Base-by-base conservation (phyloP, 2,329 filamentous ascomycete genomes). In the Hymenoscyphus repandus region DNA sequence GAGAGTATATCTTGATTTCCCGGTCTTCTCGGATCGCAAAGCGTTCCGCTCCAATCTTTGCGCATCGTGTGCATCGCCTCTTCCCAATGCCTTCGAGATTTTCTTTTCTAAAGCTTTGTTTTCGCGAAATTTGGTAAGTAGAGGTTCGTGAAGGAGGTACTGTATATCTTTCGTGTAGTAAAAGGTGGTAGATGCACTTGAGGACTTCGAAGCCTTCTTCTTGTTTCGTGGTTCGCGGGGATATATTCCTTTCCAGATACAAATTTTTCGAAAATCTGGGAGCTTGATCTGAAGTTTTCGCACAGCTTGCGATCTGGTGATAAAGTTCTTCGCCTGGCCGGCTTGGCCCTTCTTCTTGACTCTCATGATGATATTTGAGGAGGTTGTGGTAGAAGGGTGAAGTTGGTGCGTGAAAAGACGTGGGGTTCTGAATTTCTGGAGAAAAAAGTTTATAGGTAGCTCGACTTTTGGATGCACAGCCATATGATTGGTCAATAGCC, bases 211-310 rank as follows among this genome's bases (percentile, higher is more conserved):
- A 38, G 88, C 93, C 80, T 96, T 96, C 77, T 95, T 96, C 77
- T 90, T 92, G 76, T 87, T 96, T 67, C 93, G 83, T 58, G 93
- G 93, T 76, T 99, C 93, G 66, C 93, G 88, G 59, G 93, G 93
- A 73, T 96, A 99, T 70, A 99, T 97, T 64, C 91, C 93, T 77
- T 97, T 97, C 86, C 96, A 99, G 71, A 99, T 99, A 75, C 93
- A 99, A 68, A 99, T 80, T 74, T 95, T 87, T 73, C 93, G 86
- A 74, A 99, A 99, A 74, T 99, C 93, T 61, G 91, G 90, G 50
- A 99, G 82, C 66, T 88, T 96, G 72, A 99, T 88, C 74, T 99
- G 93, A 57, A 99, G 85, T 76, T 97, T 99, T 71, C 91, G 90
- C 64, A 99, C 90, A 41, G 93, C 93, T 75, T 96, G 90, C 38